These are phyloP conservation scores for Penicillium aurantiogriseum DNA, from an alignment of 2,329 filamentous ascomycete species.

Conservation along the genomic window DNA sequence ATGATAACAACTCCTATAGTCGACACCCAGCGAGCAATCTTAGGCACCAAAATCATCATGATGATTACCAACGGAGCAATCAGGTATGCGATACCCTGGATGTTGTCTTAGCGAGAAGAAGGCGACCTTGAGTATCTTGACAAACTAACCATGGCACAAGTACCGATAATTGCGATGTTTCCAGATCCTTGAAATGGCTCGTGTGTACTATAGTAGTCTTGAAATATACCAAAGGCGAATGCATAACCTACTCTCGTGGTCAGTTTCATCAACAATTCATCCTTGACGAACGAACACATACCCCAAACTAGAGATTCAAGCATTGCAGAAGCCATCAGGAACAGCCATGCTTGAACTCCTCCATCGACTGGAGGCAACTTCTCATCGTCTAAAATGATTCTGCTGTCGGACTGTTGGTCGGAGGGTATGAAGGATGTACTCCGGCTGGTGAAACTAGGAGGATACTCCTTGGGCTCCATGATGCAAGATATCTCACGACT, in stretches of 20 bases:
- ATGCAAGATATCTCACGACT: not conserved
- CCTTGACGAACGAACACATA: constrained; percentile 1
- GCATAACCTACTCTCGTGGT: constrained; percentile 56
- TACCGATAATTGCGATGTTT: constrained; percentile 62
- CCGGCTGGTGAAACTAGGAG: constrained; percentile 7
- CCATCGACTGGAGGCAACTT: constrained; percentile 17
- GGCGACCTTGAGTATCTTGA: no score
- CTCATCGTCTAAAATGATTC: not conserved
- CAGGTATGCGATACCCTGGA: constrained; percentile 31
- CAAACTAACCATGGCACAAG: constrained; percentile 55
- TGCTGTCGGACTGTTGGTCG: constrained; percentile 6
- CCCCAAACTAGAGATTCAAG: constrained; percentile 26
- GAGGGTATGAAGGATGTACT: constrained; percentile 1
- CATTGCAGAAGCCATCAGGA: constrained; percentile 21
- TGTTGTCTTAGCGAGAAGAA: not conserved
- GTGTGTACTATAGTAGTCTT: constrained; percentile 64
- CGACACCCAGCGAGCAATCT: constrained; percentile 26
- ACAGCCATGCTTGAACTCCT: constrained; percentile 24
- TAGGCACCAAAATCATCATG: constrained; percentile 35
- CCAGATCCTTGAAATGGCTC: constrained; percentile 53
- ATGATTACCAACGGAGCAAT: constrained; percentile 24
- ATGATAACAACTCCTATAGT: constrained; percentile 38
- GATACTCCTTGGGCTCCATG: constrained; percentile 12
- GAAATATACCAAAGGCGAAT: constrained; percentile 68
- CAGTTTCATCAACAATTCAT: not conserved